phyloP scores from a whole-genome alignment of 306 rosid species.

The Styphnolobium japonicum region DNA sequence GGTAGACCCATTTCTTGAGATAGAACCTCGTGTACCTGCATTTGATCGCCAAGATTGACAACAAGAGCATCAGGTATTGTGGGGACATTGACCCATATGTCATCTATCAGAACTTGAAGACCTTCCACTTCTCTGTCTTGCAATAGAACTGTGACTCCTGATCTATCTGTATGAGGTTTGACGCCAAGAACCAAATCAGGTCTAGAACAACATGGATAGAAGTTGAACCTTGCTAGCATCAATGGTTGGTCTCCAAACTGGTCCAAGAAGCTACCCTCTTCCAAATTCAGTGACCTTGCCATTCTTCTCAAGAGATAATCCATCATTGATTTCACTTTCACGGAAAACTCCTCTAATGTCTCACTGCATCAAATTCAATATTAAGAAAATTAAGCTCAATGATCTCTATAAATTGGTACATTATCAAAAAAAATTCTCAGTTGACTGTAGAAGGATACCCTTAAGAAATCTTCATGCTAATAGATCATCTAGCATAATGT shows the following conservation, averaged over 20 bases:
- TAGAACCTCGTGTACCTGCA: conserved; percentile 43
- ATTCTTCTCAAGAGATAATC: conserved; percentile 39
- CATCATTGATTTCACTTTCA: conserved; percentile 39
- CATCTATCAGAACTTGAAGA: conserved; percentile 50
- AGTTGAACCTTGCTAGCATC: conserved; percentile 44
- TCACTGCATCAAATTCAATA: conserved; percentile 34
- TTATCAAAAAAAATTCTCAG: not conserved
- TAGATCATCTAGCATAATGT: not conserved
- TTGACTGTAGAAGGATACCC: not conserved
- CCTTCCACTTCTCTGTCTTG: conserved; percentile 66
- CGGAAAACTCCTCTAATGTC: conserved; percentile 31
- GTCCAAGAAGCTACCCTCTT: conserved; percentile 43
- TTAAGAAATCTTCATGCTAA: not conserved
- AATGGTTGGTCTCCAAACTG: conserved; percentile 42
- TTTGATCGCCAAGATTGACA: conserved; percentile 66
- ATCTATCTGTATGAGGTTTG: conserved; percentile 66
- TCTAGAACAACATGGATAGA: conserved; percentile 59
- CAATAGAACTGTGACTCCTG: conserved; percentile 56
- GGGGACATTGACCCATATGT: conserved; percentile 55
- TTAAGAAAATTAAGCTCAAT: not conserved
- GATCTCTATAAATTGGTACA: not conserved
- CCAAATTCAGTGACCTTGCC: conserved; percentile 54
- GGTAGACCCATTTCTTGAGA: not conserved
- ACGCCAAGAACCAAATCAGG: conserved; percentile 66
- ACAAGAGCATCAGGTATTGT: conserved; percentile 53